Conservation (phyloP, 2,329 filamentous ascomycete species). For the Colletotrichum aenigma region DNA sequence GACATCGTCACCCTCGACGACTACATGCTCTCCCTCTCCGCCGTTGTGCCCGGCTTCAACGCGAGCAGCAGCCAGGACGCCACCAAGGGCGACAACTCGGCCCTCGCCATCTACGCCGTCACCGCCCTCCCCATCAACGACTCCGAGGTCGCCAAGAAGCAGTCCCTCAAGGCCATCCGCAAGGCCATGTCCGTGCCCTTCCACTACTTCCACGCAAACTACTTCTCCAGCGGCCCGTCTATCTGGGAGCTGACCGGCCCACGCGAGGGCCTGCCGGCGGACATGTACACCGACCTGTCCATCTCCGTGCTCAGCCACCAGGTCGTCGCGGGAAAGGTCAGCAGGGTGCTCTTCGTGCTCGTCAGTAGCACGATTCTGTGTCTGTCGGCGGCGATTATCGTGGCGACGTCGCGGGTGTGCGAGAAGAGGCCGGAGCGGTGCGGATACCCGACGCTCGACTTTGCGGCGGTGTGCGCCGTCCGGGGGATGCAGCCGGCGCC, state of each 20-base stretch:
- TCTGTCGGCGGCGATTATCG: neutral
- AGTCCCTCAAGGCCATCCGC: conserved; percentile 2
- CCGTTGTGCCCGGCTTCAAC: conserved; percentile 9
- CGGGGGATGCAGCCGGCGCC: neutral
- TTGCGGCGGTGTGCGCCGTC: conserved; percentile 12
- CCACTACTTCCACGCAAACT: conserved; percentile 14
- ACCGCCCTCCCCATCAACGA: conserved; percentile 15
- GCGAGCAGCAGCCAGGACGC: neutral
- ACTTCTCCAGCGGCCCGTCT: neutral
- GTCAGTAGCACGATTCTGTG: neutral
- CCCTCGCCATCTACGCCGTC: conserved; percentile 15
- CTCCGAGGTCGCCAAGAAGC: conserved; percentile 12
- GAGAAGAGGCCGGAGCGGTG: conserved; percentile 12
- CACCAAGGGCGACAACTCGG: conserved; percentile 10
- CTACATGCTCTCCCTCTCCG: conserved; percentile 10
- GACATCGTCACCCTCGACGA: neutral
- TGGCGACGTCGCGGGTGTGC: conserved; percentile 1
- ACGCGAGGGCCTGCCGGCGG: neutral
- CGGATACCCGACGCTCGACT: conserved; percentile 15
- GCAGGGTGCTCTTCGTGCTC: neutral
- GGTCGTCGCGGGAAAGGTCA: conserved; percentile 10
- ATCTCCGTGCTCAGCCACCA: conserved; percentile 14
- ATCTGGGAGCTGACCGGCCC: conserved; percentile 7
- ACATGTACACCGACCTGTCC: conserved; percentile 14
- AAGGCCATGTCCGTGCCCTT: conserved; percentile 17